Evolutionary conservation across 805 yeast genomes (phyloP), one percentile per base, ranked within the genome.

Genomic region (Barnettozyma salicaria): DNA sequence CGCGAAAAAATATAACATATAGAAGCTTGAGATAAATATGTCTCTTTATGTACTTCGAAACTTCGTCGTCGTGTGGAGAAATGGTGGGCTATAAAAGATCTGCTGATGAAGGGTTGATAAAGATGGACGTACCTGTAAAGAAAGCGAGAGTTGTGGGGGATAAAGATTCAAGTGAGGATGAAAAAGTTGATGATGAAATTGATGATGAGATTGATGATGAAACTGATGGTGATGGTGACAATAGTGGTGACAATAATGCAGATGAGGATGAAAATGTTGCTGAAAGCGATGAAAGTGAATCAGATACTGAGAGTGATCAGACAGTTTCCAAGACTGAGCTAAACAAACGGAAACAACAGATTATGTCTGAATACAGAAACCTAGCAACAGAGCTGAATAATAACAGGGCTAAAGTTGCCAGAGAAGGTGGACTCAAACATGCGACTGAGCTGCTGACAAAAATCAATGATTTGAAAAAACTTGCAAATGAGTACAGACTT

Each of bases 351-450:
- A 65, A 58, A 27, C 61, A 56, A 21, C 48, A 53, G 6, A 48
- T 61, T 8, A 38, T 64, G 27, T 50, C 60, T 9, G 48, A 55
- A n/a, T 58, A 61, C 19, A 53, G 68, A 30, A 43, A 49, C 11
- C 31, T 64, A 1, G 53, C 55, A 24, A 35, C 55, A 8, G 53
- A 50, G 8, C 41, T 62, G 27, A 46, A 49, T 12, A 48, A 53
- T 19, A 74, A 69, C 18, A 63, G 75, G 32, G 68, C 74, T 0
- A 67, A 69, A 31, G 72, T 78, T 1, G 70, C 76, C 3, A 66
- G 78, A 22, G 80, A 76, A 12, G 76, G 75, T 27, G 87, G 84
- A 11, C 59, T 78, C 3, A 50, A 56, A 11, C 50, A 68, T 14
- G 80, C 78, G 2, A 52, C 64, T 3, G 50, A 63, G 14, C 66